Base-by-base conservation (phyloP, 2,329 filamentous ascomycete genomes). In the Pseudocercospora vitis region DNA sequence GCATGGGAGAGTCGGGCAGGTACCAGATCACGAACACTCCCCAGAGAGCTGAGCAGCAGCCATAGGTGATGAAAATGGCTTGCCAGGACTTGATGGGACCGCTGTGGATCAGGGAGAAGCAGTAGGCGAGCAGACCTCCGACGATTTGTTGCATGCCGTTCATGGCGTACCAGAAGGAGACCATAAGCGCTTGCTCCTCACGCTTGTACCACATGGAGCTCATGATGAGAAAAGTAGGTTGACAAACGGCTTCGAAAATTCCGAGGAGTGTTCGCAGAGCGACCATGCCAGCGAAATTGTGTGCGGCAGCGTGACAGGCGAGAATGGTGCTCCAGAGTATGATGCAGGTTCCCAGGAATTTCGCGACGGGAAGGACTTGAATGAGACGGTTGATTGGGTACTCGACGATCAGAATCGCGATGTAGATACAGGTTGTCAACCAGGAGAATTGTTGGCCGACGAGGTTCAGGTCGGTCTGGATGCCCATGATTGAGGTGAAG, bases 391-490 rank as follows among this genome's bases (percentile, higher is more conserved):
- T 87, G 68, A 85, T 86, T 0, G 87, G 87, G 64, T 88, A 89
- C 68, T 89, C 86, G 59, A 88, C 85, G 42, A 85, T 70, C 7
- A 89, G 74, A 16, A 88, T 83, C 48, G 81, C 84, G 56, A 89
- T 83, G 73, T 89, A 89, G 59, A 89, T 87, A 75, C 83, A 87
- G 9, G 85, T 87, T 0, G 83, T 87, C 48, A 90, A 74, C 86
- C 86, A 89, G 21, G 78, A 81, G 67, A 84, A 90, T 72, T 88
- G 67, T 14, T 64, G 56, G 26, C 71, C 73, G 3, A 56, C 53
- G 3, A 85, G 69, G n/a, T 73, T 58, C 0, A 78, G 62, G 55
- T 78, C 74, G 4, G 70, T 57, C 7, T 73, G 71, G 45, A 86
- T 74, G 23, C 80, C 80, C 82, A 86, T 85, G 65, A 86, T 85